Percentiles rank a stretch among this genome's conserved stretches.
Conservation (phyloP, 2,329 filamentous ascomycete genomes). For the Colletotrichum ledebouriae region DNA sequence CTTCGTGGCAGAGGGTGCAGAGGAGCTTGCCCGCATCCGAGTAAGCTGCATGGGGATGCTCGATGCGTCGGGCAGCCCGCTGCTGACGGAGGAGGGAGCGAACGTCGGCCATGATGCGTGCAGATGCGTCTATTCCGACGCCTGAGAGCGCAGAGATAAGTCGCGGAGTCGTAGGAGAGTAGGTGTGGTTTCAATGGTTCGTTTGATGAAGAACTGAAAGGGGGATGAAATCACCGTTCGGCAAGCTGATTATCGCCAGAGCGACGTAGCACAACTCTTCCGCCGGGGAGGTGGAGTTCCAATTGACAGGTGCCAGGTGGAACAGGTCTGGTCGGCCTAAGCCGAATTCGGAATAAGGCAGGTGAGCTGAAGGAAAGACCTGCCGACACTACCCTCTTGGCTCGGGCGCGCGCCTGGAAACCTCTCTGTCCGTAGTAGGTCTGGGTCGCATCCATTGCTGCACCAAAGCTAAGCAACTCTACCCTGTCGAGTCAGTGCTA, state of each 20-base stretch:
- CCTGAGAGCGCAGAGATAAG: neutral
- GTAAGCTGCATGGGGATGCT: conserved; percentile 77
- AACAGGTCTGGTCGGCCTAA: conserved; percentile 7
- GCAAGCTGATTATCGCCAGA: conserved; percentile 29
- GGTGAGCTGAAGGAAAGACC: conserved; percentile 19
- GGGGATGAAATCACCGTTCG: conserved; percentile 13
- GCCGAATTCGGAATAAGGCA: neutral
- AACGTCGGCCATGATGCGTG: conserved; percentile 77
- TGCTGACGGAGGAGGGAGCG: conserved; percentile 84
- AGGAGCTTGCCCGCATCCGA: conserved; percentile 75
- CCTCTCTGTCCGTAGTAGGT: neutral
- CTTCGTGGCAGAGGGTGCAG: conserved; percentile 75
- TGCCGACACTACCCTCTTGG: conserved; percentile 19
- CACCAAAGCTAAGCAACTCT: no score
- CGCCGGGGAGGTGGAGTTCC: conserved; percentile 20
- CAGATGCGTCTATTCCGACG: conserved; percentile 17
- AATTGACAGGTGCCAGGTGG: conserved; percentile 26
- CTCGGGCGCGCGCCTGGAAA: neutral
- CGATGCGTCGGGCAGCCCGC: conserved; percentile 79
- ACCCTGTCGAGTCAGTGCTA: neutral
- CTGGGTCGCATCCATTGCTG: neutral
- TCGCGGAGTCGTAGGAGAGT: neutral
- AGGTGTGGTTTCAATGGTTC: conserved; percentile 28
- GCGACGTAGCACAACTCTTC: conserved; percentile 26
- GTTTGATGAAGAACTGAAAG: conserved; percentile 19